Evolutionary conservation across 2,329 filamentous ascomycete genomes (phyloP), one percentile per base, ranked within the genome.

Genomic region (Phaeosphaeriaceae sp.): DNA sequence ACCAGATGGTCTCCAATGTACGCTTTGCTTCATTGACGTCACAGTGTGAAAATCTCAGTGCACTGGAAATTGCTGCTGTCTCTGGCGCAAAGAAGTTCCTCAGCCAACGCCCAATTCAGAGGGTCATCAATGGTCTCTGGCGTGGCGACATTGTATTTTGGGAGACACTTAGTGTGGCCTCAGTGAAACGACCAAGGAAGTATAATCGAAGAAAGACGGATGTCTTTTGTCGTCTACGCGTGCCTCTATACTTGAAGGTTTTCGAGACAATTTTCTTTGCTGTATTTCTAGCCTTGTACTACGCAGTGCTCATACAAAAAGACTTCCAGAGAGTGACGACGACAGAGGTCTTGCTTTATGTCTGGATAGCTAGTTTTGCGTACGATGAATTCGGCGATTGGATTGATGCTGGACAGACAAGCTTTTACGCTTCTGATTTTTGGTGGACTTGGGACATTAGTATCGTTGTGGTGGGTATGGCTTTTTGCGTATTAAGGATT

Each of bases 301-400:
- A 96, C 66, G 81, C 85, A n/a, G 92, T 96, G 0, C 80, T 96
- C 26, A 83, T 95, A 37, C 84, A 90, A 59, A 81, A 89, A 52
- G 85, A 88, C 57, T 81, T 85, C 7, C 78, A 80, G 15, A 77
- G 79, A 21, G 84, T 96, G 44, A 90, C 88, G 0, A 67, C 79
- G 0, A 77, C 86, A 15, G 92, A 97, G 70, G 75, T 87, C 2
- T 67, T 90, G 13, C 81, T 97, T 34, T 94, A 93, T 68, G 73
- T 96, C 42, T 96, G 91, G 89, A 87, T 96, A 60, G 86, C 86
- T 4, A 88, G 90, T 6, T 96, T 96, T 76, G 85, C 89, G 32
- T 95, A 94, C 66, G 92, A 96, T 60, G 92, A 92, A 73, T 78
- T 72, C 34, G 67, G 67, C 3, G 90, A 95, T 63, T 91, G 90